Conservation (phyloP, 257 asterid species). For the Ballota nigra region DNA sequence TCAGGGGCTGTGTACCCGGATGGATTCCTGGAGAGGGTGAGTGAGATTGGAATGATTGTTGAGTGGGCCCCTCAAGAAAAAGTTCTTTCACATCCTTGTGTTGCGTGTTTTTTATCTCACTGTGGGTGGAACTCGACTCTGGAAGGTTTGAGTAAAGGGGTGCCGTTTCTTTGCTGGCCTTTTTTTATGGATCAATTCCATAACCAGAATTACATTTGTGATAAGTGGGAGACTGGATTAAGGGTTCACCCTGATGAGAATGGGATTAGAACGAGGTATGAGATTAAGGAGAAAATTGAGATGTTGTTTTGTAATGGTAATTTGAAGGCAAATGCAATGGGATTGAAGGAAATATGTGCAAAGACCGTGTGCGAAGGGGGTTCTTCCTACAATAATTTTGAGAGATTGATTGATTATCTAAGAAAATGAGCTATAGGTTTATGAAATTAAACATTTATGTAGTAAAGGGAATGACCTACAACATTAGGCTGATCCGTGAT, state of each 20-base stretch:
- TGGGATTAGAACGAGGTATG: slow-evolving; percentile 34
- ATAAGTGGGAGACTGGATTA: slow-evolving; percentile 41
- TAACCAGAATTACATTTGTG: slow-evolving; percentile 36
- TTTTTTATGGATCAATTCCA: slow-evolving; percentile 36
- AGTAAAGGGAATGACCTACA: too few species aligned
- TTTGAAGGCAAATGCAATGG: slow-evolving; percentile 36
- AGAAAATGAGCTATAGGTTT: not conserved
- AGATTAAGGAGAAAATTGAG: slow-evolving; percentile 35
- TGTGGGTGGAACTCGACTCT: slow-evolving; percentile 51
- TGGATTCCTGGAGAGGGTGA: slow-evolving; percentile 33
- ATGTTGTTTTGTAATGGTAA: slow-evolving; percentile 10
- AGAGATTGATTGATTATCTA: slow-evolving; percentile 28
- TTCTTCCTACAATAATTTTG: slow-evolving; percentile 35
- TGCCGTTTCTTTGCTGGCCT: slow-evolving; percentile 51
- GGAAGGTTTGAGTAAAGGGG: slow-evolving; percentile 33
- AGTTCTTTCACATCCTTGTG: slow-evolving; percentile 35
- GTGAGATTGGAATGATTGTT: slow-evolving; percentile 35
- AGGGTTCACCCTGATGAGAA: slow-evolving; percentile 30
- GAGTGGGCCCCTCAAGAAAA: slow-evolving; percentile 46
- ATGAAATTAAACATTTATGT: not conserved
- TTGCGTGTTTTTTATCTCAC: slow-evolving; percentile 40
- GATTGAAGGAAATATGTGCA: slow-evolving; percentile 25
- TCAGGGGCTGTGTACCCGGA: slow-evolving; percentile 24
- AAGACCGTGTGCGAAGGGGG: slow-evolving; percentile 34
- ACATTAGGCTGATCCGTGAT: too few species aligned